These are phyloP conservation scores for Helminthosporium solani DNA, from an alignment of 2,329 filamentous ascomycete species.

Conservation along the genomic window DNA sequence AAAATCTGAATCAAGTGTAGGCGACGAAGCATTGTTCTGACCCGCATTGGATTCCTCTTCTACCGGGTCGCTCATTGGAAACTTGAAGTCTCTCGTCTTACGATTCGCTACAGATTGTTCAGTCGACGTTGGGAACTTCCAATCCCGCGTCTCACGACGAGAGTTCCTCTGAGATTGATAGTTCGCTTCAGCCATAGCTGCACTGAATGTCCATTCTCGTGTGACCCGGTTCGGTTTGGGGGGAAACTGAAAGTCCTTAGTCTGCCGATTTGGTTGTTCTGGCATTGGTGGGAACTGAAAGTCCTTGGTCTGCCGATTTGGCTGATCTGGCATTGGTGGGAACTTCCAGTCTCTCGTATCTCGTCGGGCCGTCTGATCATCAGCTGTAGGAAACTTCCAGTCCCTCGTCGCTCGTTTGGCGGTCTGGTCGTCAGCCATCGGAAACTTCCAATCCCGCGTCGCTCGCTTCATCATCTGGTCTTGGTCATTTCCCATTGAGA, in stretches of 20 bases:
- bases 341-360: slow-evolving; percentile 50
- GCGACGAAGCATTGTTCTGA: slow-evolving; percentile 26
- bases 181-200: slow-evolving; percentile 44
- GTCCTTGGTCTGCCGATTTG: slow-evolving; percentile 29
- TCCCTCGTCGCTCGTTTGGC: slow-evolving; percentile 50
- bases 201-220: slow-evolving; percentile 52
- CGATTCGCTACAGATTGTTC: slow-evolving; percentile 25
- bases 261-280: slow-evolving; percentile 23
- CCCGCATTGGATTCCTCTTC: slow-evolving; percentile 17
- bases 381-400: slow-evolving; percentile 54
- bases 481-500: slow-evolving; percentile 14
- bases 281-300: slow-evolving; percentile 28
- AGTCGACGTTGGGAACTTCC: slow-evolving; percentile 23
- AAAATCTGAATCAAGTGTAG: slow-evolving; percentile 36
- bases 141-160: slow-evolving; percentile 38
- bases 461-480: slow-evolving; percentile 32
- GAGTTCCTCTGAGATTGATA: slow-evolving; percentile 34
- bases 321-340: slow-evolving; percentile 14
- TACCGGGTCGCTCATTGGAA: slow-evolving; percentile 31
- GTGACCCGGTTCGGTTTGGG: slow-evolving; percentile 45
- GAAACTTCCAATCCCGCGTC: slow-evolving; percentile 56
- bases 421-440: slow-evolving; percentile 21
- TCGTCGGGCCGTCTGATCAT: slow-evolving; percentile 29
- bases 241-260: slow-evolving; percentile 38
- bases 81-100: slow-evolving; percentile 39